Evolutionary conservation across 2,329 filamentous ascomycete species (phyloP), one percentile per base, ranked within the genome.

Genomic region (Exophiala sp.): DNA sequence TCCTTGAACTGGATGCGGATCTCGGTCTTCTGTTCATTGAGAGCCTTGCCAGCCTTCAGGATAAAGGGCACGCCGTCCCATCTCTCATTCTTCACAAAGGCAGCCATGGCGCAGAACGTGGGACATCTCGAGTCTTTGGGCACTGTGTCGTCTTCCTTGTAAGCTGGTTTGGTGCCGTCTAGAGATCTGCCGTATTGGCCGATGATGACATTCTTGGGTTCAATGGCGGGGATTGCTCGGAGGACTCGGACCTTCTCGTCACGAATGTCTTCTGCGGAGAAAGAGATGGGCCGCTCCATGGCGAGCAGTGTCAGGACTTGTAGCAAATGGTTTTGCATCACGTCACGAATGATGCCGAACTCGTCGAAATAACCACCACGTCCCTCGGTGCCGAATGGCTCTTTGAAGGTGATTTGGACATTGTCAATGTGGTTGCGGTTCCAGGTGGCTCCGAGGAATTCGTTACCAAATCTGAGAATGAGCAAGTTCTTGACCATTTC

Each of bases 401-500:
- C 93, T 77, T 98, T 98, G 80, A 98, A 98, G 41, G 93, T 88
- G 67, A 98, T 97, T 76, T 97, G 93, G 43, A 98, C 86, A 64
- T 95, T 98, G 75, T 97, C 93, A 74, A 98, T 98, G 78, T 97
- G 91, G 71, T 96, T 90, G 62, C 93, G 83, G 78, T 97, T 98
- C 93, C 93, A 98, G 52, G 91, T 98, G 37, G 93, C 91, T 60
- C 90, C 90, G 63, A 98, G 87, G 79, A 98, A 98, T 61, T 95
- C 90, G 76, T 98, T 98, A 63, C 93, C 94, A 68, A 98, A 98
- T 67, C 94, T 82, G 60, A 98, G 81, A 62, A 98, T 96, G 60
- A 98, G 79, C 62, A 98, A 94, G 74, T 98, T 98, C 83, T 98
- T 98, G 65, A 98, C 93, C 93, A 98, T 98, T 74, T 98, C 93